Evolutionary conservation across 2,329 filamentous ascomycete species (phyloP).

Genomic region (Colletotrichum lindemuthianum): DNA sequence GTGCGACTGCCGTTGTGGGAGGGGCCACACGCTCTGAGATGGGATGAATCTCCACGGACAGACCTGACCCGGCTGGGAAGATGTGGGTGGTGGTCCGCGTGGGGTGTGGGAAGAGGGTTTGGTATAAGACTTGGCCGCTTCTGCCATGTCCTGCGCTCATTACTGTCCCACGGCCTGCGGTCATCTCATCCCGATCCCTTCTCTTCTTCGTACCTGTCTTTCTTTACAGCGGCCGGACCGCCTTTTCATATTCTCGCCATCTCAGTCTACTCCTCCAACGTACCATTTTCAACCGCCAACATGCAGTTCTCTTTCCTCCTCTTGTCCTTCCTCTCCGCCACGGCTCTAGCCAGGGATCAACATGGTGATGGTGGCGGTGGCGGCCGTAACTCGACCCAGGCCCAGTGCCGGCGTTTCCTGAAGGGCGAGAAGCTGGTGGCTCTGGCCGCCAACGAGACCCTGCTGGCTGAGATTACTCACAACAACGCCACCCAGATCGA

Average conservation of each 20-base stretch:
- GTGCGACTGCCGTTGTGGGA: constrained; percentile 29
- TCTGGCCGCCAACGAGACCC: constrained; percentile 49
- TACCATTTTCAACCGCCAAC: constrained; percentile 10
- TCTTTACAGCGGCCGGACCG: constrained; percentile 34
- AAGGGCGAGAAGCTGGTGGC: constrained; percentile 43
- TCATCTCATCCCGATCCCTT: constrained; percentile 31
- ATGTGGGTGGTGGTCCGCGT: constrained; percentile 12
- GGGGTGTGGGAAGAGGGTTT: constrained; percentile 30
- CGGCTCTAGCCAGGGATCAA: constrained; percentile 42
- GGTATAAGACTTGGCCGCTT: constrained; percentile 33
- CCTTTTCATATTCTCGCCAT: constrained; percentile 10
- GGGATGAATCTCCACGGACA: constrained; percentile 27
- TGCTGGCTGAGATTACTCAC: constrained; percentile 44
- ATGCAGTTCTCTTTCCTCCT: constrained; percentile 34
- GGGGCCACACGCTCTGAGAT: constrained; percentile 10
- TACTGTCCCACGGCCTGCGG: constrained; percentile 15
- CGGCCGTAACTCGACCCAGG: constrained; percentile 41
- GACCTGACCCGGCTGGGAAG: constrained; percentile 10
- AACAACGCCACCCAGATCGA: constrained; percentile 49
- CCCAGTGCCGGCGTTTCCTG: constrained; percentile 46
- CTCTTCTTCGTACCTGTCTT: constrained; percentile 19
- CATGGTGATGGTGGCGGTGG: constrained; percentile 39
- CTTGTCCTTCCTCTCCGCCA: constrained; percentile 19
- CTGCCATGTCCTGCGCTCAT: not conserved
- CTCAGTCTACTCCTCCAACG: not conserved